These are phyloP conservation scores for Talaromyces sp. DNA, from an alignment of 2,329 filamentous ascomycete genomes.

Conservation along the genomic window DNA sequence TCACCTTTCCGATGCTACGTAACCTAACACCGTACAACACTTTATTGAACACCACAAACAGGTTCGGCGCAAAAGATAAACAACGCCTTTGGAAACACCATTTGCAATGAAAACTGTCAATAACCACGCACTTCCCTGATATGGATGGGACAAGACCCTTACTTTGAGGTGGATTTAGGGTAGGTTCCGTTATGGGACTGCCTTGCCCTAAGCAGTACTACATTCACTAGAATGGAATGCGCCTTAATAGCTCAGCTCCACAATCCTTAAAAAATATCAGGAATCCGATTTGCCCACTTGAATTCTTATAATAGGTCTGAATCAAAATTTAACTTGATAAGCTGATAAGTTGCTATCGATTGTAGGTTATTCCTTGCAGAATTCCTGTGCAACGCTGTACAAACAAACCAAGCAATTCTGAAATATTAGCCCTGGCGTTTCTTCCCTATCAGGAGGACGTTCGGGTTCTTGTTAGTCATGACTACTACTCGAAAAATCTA, in stretches of 20 bases:
- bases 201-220: not conserved
- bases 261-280: not conserved
- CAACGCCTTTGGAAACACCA: not conserved
- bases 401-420: not conserved
- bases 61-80: not conserved
- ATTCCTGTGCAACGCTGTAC: not conserved
- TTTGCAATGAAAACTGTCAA: not conserved
- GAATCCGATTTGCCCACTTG: not conserved
- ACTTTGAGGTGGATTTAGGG: not conserved
- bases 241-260: not conserved
- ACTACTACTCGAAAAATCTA: not conserved
- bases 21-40: not conserved
- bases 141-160: not conserved
- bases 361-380: not conserved
- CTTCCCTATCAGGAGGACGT: not conserved
- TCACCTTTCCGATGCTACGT: not conserved
- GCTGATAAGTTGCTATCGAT: not conserved
- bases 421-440: not conserved
- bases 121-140: not conserved
- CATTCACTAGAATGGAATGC: not conserved
- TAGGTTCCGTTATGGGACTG: not conserved
- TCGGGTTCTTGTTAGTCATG: not conserved
- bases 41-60: not conserved
- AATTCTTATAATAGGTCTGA: not conserved
- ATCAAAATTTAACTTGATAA: not conserved